Conservation (phyloP, 2,329 filamentous ascomycete genomes). For the Ambrosiella beaveri region DNA sequence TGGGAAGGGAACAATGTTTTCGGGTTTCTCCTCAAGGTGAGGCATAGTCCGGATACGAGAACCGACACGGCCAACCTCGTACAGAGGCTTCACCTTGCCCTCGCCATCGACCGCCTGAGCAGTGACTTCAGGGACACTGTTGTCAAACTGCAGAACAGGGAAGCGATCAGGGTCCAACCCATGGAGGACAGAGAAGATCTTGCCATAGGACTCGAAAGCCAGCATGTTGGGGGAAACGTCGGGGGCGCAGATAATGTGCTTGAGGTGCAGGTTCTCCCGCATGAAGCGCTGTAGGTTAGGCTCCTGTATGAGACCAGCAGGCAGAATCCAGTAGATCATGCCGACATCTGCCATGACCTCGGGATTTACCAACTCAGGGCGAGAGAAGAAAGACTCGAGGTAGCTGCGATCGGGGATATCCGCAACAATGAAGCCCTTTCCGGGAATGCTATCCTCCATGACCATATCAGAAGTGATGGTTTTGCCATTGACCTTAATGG, state of each 20-base stretch:
- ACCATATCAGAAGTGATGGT: slow-evolving; percentile 78
- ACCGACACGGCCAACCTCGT: slow-evolving; percentile 27
- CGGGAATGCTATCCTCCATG: slow-evolving; percentile 46
- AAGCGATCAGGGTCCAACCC: slow-evolving; percentile 61
- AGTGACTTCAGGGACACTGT: slow-evolving; percentile 21
- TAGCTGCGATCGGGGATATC: slow-evolving; percentile 60
- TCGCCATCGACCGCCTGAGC: neutral
- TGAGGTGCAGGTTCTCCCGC: slow-evolving; percentile 35
- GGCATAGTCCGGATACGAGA: slow-evolving; percentile 31
- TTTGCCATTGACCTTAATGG: slow-evolving; percentile 41
- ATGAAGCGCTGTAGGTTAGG: slow-evolving; percentile 53
- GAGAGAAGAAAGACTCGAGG: slow-evolving; percentile 48
- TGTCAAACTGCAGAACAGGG: slow-evolving; percentile 48
- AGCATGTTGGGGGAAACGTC: slow-evolving; percentile 64
- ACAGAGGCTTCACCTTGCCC: slow-evolving; percentile 11
- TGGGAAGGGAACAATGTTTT: slow-evolving; percentile 27
- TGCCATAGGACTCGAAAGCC: slow-evolving; percentile 47
- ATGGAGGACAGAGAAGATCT: slow-evolving; percentile 50
- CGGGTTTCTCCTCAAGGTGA: slow-evolving; percentile 27
- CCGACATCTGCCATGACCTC: slow-evolving; percentile 47
- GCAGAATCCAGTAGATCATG: slow-evolving; percentile 68
- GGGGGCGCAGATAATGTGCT: slow-evolving; percentile 62
- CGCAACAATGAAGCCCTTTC: slow-evolving; percentile 60
- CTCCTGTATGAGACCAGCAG: slow-evolving; percentile 46
- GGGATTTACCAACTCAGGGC: slow-evolving; percentile 51